These are phyloP conservation scores for Galerina sulciceps DNA, from an alignment of 768 basidiomycete species.

Conservation along the genomic window DNA sequence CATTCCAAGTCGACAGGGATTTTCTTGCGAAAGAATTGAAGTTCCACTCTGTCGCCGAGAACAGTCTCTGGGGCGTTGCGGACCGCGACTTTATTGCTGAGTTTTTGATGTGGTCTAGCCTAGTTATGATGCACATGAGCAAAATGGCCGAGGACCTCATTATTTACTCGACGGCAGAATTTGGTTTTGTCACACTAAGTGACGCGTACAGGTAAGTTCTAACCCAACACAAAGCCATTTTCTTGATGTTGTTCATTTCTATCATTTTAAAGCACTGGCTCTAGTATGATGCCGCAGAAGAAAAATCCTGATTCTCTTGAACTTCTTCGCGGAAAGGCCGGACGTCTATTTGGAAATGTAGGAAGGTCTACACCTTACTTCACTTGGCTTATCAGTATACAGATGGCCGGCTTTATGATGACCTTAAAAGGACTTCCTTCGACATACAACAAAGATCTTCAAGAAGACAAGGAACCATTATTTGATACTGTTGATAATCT, in stretches of 20 bases:
- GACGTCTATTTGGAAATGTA: slow-evolving; percentile 92
- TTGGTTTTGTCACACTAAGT: slow-evolving; percentile 93
- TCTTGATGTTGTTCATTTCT: neutral
- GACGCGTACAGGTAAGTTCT: slow-evolving; percentile 89
- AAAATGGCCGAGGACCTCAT: slow-evolving; percentile 96
- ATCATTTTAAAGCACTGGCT: slow-evolving; percentile 74
- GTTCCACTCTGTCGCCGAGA: slow-evolving; percentile 88
- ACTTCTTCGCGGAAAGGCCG: slow-evolving; percentile 92
- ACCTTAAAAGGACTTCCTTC: slow-evolving; percentile 96
- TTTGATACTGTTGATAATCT: slow-evolving; percentile 94
- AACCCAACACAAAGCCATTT: slow-evolving; percentile 1
- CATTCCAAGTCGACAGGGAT: slow-evolving; percentile 92
- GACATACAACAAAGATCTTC: slow-evolving; percentile 99
- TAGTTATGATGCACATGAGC: slow-evolving; percentile 93
- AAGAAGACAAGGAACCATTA: slow-evolving; percentile 97
- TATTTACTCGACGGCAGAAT: slow-evolving; percentile 96
- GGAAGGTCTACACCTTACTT: slow-evolving; percentile 22
- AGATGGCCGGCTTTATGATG: slow-evolving; percentile 99
- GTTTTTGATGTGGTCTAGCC: slow-evolving; percentile 94
- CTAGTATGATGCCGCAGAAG: slow-evolving; percentile 99
- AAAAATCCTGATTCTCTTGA: slow-evolving; percentile 98
- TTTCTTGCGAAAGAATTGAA: slow-evolving; percentile 91
- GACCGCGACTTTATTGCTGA: slow-evolving; percentile 98
- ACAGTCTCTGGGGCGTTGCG: slow-evolving; percentile 95
- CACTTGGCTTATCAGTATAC: slow-evolving; percentile 10